Evolutionary conservation across 177 flowering plant species (phyloP), one percentile per base, ranked within the genome.

Genomic region (Tripterygium wilfordii): DNA sequence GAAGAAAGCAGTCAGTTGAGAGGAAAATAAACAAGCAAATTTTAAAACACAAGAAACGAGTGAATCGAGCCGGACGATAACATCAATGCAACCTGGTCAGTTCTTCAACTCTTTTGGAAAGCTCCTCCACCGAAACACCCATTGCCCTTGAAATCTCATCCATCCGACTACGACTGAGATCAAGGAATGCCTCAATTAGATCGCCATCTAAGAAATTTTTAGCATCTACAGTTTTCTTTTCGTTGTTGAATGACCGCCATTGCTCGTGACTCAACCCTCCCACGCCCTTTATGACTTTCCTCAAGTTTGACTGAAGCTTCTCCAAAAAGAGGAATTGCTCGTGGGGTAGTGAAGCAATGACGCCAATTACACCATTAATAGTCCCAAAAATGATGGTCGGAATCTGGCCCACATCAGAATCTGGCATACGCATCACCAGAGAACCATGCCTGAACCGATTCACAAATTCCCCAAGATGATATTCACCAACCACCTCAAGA

Each of bases 221-320:
- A 1, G 96, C 89, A 24, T 89, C 99, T 3, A 54, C 82, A 8
- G 85, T 82, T 61, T 77, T 89, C 77, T 86, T 92, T 67, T 92
- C 97, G 41, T 78, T 89, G 77, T 78, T 80, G 61, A 80, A 89
- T 20, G 96, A 84, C 30, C 99, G 70, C 99, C 99, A 92, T 10
- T 89, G 99, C 49, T 92, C 99, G 28, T 92, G 99, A 71, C 85
- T 86, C 64, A 92, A 57, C 14, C 99, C 99, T 45, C 97, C 99
- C 0, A 92, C 97, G 8, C 99, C 97, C 62, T 87, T 89, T 12
- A 92, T 89, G 43, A 92, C 86, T 71, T 81, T 83, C 64, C 91
- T 79, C 66, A 94, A 58, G 65, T 70, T 75, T 0, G 79, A 48
- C 60, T 92, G 99, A 21, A 92, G 79, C 66, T 81, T 88, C 57